Conservation (phyloP, 306 rosid species). For the Styphnolobium japonicum region DNA sequence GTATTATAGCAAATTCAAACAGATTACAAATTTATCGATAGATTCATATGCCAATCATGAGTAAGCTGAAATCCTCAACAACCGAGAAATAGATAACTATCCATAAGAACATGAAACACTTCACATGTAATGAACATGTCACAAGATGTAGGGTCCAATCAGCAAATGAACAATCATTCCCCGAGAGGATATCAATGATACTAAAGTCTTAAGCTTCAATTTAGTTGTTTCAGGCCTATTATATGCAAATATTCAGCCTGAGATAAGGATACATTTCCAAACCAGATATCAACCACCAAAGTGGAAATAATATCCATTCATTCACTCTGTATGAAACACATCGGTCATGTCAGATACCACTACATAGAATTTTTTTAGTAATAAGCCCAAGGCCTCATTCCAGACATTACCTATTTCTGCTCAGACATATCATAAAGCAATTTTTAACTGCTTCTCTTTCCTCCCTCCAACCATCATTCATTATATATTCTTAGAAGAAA, state of each 20-base stretch:
- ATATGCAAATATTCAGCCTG: background rate
- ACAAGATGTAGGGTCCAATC: background rate
- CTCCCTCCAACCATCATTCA: background rate
- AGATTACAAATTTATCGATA: background rate
- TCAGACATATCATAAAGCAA: background rate
- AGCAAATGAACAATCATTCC: background rate
- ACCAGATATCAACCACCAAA: background rate
- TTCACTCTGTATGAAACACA: background rate
- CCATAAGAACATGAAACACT: background rate
- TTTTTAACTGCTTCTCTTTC: background rate
- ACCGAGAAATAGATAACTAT: background rate
- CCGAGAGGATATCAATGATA: background rate
- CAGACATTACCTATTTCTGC: background rate
- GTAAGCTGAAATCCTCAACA: background rate
- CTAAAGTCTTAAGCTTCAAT: background rate
- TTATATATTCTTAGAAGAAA: background rate
- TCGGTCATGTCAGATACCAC: background rate
- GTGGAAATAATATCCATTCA: background rate
- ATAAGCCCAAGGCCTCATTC: background rate
- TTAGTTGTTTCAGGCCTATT: background rate
- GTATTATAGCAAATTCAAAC: slow-evolving; percentile 30
- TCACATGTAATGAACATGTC: background rate
- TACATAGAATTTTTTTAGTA: background rate
- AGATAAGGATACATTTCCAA: background rate
- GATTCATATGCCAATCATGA: background rate